A percentile compares a stretch with the other conserved stretches of the same genome.
These are phyloP conservation scores for Bidens hawaiensis DNA, from an alignment of 140 eudicot species.

Conservation along the genomic window DNA sequence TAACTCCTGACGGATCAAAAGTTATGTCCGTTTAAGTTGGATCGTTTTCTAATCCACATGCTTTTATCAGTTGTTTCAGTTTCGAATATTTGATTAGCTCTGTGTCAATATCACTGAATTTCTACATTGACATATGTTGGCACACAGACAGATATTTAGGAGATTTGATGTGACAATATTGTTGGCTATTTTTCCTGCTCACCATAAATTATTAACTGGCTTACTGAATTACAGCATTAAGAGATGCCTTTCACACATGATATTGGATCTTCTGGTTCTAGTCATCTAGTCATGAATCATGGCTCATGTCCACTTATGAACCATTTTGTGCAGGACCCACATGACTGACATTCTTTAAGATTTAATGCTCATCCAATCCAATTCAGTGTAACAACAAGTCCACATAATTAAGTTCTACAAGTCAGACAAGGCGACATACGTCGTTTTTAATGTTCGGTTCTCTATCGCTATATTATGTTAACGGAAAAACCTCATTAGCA, in stretches of 20 bases:
- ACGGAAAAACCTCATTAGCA: constrained; percentile 23
- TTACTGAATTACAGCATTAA: constrained; percentile 21
- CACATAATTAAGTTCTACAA: constrained; percentile 13
- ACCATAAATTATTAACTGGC: constrained; percentile 29
- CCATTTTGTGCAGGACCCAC: constrained; percentile 34
- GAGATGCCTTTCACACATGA: neutral
- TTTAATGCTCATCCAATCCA: neutral
- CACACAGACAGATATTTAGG: constrained; percentile 16
- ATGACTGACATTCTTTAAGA: constrained; percentile 5
- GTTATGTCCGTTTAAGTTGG: too few species aligned
- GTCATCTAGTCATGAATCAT: neutral
- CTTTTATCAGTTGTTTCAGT: too few species aligned
- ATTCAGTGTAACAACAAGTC: constrained; percentile 20
- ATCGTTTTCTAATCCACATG: too few species aligned
- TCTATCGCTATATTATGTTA: too few species aligned
- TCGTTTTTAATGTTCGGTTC: too few species aligned
- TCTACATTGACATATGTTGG: too few species aligned
- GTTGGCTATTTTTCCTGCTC: neutral
- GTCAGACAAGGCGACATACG: constrained; percentile 14
- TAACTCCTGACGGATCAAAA: too few species aligned
- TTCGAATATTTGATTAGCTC: too few species aligned
- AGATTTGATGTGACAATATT: constrained; percentile 12
- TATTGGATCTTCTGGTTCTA: constrained; percentile 8
- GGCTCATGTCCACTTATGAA: constrained; percentile 21
- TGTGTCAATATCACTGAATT: too few species aligned